A percentile compares a stretch with the other conserved stretches of the same genome.
Conservation (phyloP, 2,329 filamentous ascomycete genomes). For the Aspergillus viridinutans region DNA sequence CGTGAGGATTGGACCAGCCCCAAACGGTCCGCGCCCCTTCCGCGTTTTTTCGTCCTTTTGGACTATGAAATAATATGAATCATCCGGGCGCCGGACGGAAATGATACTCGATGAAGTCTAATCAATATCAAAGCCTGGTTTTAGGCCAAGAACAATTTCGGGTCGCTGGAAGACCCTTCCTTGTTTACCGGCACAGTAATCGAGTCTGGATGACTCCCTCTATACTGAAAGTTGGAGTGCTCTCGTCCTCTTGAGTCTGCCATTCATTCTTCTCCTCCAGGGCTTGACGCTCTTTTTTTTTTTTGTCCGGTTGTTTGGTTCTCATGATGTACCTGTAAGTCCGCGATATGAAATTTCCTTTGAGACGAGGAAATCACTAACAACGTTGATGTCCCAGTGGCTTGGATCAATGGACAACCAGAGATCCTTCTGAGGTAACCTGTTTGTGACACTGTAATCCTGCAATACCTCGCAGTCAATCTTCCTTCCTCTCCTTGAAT, state of each 20-base stretch:
- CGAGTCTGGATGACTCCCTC: conserved; percentile 9
- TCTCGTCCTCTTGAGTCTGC: conserved; percentile 14
- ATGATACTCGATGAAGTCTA: conserved; percentile 11
- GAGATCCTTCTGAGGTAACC: conserved; percentile 16
- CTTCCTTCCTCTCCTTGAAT: conserved; percentile 18
- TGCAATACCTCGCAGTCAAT: conserved; percentile 9
- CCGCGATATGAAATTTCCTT: conserved; percentile 5
- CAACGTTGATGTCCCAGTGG: conserved; percentile 10
- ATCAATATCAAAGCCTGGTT: conserved; percentile 15
- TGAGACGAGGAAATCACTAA: conserved; percentile 6
- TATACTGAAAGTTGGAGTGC: conserved; percentile 6
- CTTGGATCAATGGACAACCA: conserved; percentile 8
- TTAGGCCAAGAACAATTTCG: conserved; percentile 12
- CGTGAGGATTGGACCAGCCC: conserved; percentile 7
- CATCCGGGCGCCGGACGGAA: conserved; percentile 4
- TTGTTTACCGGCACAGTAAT: conserved; percentile 15
- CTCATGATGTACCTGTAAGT: conserved; percentile 15
- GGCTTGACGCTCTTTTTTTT: conserved; percentile 29
- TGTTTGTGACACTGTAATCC: conserved; percentile 24
- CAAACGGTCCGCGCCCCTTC: conserved; percentile 10
- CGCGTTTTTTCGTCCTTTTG: background rate
- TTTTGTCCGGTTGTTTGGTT: conserved; percentile 7
- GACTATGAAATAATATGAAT: background rate
- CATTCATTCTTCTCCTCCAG: conserved; percentile 17
- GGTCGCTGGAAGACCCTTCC: conserved; percentile 19